Percentiles rank a stretch among this genome's conserved stretches.
Evolutionary conservation across 805 yeast species (phyloP).

Genomic region (Cephaloascus fragrans): DNA sequence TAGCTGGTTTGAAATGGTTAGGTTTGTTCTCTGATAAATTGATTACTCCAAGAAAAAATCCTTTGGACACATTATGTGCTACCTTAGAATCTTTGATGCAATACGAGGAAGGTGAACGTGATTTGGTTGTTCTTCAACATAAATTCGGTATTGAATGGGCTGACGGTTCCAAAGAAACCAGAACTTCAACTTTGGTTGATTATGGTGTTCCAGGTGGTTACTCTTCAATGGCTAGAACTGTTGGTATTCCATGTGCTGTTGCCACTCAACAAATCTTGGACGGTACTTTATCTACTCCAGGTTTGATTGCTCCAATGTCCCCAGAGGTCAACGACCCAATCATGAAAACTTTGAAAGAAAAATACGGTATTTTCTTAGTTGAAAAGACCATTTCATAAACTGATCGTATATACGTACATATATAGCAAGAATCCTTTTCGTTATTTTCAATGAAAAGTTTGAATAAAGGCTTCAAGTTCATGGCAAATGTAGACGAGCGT

Average conservation of each 20-base stretch:
- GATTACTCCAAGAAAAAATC: constrained; percentile 85
- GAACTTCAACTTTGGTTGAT: constrained; percentile 93
- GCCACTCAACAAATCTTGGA: constrained; percentile 80
- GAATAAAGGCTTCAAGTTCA: no score
- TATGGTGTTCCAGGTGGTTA: constrained; percentile 88
- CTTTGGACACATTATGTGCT: constrained; percentile 94
- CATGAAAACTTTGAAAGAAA: constrained; percentile 84
- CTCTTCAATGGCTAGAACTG: constrained; percentile 97
- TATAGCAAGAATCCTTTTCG: no score
- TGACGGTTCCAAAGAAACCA: constrained; percentile 80
- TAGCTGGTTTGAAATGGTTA: constrained; percentile 88
- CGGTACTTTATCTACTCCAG: constrained; percentile 69
- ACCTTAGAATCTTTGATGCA: constrained; percentile 94
- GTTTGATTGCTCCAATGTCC: constrained; percentile 87
- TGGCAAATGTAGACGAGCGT: no score
- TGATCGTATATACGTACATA: no score
- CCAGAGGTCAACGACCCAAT: constrained; percentile 86
- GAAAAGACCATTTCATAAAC: constrained; percentile 63
- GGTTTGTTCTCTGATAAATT: constrained; percentile 74
- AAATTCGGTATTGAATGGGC: constrained; percentile 97
- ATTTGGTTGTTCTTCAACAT: constrained; percentile 91
- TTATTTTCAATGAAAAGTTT: no score
- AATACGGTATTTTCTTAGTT: constrained; percentile 75
- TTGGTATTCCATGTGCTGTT: constrained; percentile 97
- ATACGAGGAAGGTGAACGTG: constrained; percentile 92